A percentile compares a stretch with the other conserved stretches of the same genome.
These are phyloP conservation scores for Tinospora cordifolia DNA, from an alignment of 164 flowering plant species.

Conservation along the genomic window DNA sequence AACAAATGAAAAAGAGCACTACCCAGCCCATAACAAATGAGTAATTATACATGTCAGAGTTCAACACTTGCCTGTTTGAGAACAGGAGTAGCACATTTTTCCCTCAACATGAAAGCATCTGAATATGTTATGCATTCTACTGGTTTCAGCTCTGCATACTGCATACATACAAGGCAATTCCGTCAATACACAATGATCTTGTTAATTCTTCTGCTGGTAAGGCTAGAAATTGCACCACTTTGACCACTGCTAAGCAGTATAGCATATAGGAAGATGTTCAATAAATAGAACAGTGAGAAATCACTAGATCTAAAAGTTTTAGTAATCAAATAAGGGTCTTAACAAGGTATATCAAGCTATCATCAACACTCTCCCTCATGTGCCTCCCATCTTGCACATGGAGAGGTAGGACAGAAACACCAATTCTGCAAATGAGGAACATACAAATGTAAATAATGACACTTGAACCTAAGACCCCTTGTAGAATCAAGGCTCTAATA, in stretches of 20 bases:
- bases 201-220: background rate
- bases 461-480: too few species aligned
- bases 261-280: background rate
- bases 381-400: too few species aligned
- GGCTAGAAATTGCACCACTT: background rate
- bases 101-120: slow-evolving; percentile 65
- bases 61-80: slow-evolving; percentile 66
- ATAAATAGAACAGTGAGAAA: background rate
- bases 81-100: slow-evolving; percentile 74
- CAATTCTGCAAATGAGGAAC: too few species aligned
- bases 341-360: too few species aligned
- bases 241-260: background rate
- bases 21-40: too few species aligned
- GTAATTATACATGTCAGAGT: background rate
- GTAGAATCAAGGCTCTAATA: too few species aligned
- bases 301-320: too few species aligned
- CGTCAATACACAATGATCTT: background rate
- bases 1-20: too few species aligned
- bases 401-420: too few species aligned
- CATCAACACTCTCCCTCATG: too few species aligned
- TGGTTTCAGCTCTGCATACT: slow-evolving; percentile 98
- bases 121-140: slow-evolving; percentile 89
- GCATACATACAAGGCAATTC: slow-evolving; percentile 17
- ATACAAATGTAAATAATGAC: background rate
- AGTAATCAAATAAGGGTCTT: too few species aligned